Evolutionary conservation across 768 basidiomycete genomes (phyloP).

Genomic region (Boletellus ananiceps): DNA sequence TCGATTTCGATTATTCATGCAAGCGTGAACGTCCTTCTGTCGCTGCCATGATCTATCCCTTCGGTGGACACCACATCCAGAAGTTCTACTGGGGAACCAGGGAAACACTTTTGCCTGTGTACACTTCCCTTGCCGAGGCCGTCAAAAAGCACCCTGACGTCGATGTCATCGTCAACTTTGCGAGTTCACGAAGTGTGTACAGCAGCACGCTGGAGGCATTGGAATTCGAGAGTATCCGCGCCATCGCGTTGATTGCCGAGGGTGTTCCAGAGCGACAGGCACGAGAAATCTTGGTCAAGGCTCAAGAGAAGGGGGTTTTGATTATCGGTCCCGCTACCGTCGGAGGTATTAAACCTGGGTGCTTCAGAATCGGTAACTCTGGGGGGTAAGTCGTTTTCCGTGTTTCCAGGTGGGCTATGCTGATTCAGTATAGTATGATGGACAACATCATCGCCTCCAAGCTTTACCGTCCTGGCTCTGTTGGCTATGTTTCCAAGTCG

Average conservation of each 20-base stretch:
- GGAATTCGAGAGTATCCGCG: constrained; percentile 37
- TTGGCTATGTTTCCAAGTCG: constrained; percentile 99
- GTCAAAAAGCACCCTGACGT: constrained; percentile 93
- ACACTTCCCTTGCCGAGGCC: constrained; percentile 88
- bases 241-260: constrained; percentile 93
- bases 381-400: constrained; percentile 65
- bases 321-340: constrained; percentile 98
- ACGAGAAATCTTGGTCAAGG: constrained; percentile 89
- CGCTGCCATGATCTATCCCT: constrained; percentile 99
- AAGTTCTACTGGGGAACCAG: constrained; percentile 99
- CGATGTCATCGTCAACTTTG: constrained; percentile 98
- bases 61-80: constrained; percentile 99
- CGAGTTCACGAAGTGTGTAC: constrained; percentile 90
- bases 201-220: constrained; percentile 91
- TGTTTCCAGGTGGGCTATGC: neutral
- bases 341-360: constrained; percentile 99
- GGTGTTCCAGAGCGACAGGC: constrained; percentile 99
- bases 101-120: constrained; percentile 97
- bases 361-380: constrained; percentile 99
- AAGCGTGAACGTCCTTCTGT: constrained; percentile 87
- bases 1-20: constrained; percentile 99
- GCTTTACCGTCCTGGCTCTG: constrained; percentile 94
- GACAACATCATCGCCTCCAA: constrained; percentile 99
- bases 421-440: constrained; percentile 73
- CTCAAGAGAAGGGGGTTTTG: constrained; percentile 79